Conservation (phyloP, 805 yeast genomes). For the Priceomyces castillae region DNA sequence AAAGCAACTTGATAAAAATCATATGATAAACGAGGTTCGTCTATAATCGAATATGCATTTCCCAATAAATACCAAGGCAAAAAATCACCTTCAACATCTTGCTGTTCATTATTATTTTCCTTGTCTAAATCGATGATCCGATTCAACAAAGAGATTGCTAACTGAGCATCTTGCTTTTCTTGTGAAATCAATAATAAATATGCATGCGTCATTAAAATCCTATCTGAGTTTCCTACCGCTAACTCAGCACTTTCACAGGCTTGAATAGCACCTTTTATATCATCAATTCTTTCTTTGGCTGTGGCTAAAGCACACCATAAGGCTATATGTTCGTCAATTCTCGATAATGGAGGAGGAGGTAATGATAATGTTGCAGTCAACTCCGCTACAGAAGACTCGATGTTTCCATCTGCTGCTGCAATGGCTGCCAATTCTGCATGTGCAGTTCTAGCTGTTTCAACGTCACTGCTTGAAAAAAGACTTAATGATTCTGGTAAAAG, state of each 20-base stretch:
- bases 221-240: conserved; percentile 43
- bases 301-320: conserved; percentile 55
- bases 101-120: conserved; percentile 12
- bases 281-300: conserved; percentile 50
- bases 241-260: conserved; percentile 49
- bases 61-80: conserved; percentile 59
- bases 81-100: conserved; percentile 42
- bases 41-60: conserved; percentile 46
- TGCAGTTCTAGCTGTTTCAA: conserved; percentile 49
- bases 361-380: conserved; percentile 48
- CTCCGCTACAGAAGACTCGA: conserved; percentile 49
- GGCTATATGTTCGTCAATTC: conserved; percentile 46
- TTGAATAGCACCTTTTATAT: conserved; percentile 46
- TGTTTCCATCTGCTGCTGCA: conserved; percentile 50
- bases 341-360: conserved; percentile 46
- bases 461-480: conserved; percentile 28
- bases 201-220: conserved; percentile 47
- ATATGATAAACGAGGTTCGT: conserved; percentile 50
- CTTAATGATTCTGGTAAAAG: conserved; percentile 35
- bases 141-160: conserved; percentile 36
- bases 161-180: conserved; percentile 21
- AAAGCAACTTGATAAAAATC: conserved; percentile 55
- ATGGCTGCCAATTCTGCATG: conserved; percentile 57
- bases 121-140: conserved; percentile 28
- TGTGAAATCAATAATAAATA: conserved; percentile 39